A percentile compares a stretch with the other conserved stretches of the same genome.
These are phyloP conservation scores for Diplodia sapinea DNA, from an alignment of 2,329 filamentous ascomycete species.

Conservation along the genomic window DNA sequence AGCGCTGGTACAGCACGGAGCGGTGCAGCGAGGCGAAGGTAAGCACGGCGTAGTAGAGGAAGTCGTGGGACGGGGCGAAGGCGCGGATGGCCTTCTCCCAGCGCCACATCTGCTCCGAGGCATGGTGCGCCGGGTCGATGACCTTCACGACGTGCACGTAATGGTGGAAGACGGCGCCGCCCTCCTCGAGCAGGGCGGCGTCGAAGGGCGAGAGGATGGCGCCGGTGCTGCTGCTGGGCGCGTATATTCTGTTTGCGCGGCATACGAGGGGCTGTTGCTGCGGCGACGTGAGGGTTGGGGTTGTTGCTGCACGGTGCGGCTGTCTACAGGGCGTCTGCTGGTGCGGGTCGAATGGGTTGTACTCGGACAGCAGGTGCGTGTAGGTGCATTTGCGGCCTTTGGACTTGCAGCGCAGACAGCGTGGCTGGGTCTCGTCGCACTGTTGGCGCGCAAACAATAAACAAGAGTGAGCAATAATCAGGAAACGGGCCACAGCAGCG, in stretches of 20 bases:
- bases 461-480: background rate
- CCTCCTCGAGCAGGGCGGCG: background rate
- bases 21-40: constrained; percentile 20
- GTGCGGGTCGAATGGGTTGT: constrained; percentile 13
- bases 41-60: constrained; percentile 19
- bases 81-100: constrained; percentile 10
- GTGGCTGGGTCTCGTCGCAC: constrained; percentile 25
- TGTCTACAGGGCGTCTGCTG: background rate
- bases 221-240: background rate
- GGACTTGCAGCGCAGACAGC: constrained; percentile 14
- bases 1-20: background rate
- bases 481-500: background rate
- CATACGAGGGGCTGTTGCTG: constrained; percentile 4
- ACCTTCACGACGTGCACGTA: constrained; percentile 1
- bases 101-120: constrained; percentile 2
- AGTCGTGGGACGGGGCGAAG: constrained; percentile 12
- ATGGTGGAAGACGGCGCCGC: constrained; percentile 14
- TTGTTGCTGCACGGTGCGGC: background rate
- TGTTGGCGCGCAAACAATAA: background rate
- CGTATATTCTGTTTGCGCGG: constrained; percentile 2
- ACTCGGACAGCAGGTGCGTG: constrained; percentile 7
- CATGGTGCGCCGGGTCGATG: background rate
- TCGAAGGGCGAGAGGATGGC: background rate
- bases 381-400: constrained; percentile 19
- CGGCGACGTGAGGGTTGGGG: background rate